These are phyloP conservation scores for Penstemon barbatus DNA, from an alignment of 257 asterid species.

Conservation along the genomic window DNA sequence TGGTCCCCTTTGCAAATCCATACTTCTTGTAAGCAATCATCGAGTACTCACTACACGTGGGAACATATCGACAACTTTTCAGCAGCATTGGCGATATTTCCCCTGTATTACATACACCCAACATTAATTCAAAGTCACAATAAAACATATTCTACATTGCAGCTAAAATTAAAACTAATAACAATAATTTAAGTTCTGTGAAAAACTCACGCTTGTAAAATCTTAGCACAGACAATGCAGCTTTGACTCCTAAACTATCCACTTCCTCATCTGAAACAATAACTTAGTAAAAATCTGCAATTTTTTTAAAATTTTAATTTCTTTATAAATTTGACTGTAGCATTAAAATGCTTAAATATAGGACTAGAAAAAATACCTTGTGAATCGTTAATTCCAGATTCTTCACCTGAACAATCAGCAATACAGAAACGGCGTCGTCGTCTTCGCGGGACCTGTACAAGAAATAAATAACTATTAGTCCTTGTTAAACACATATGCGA, in stretches of 20 bases:
- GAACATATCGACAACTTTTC: conserved; percentile 79
- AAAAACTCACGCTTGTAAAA: conserved; percentile 79
- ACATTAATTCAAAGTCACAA: conserved; percentile 10
- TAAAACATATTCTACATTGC: not conserved
- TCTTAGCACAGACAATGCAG: conserved; percentile 68
- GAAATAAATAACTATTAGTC: not conserved
- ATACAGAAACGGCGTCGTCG: conserved; percentile 30
- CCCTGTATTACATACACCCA: conserved; percentile 43
- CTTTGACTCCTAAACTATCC: conserved; percentile 62
- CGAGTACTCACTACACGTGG: conserved; percentile 93
- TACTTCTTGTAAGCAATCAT: conserved; percentile 95
- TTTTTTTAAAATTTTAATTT: no score
- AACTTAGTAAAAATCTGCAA: not conserved
- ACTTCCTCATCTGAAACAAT: conserved; percentile 58
- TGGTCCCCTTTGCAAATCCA: conserved; percentile 73
- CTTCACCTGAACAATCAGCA: conserved; percentile 40
- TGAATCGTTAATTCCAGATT: conserved; percentile 31
- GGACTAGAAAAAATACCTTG: conserved; percentile 34
- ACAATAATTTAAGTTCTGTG: not conserved
- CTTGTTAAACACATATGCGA: not conserved
- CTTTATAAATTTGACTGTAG: no score
- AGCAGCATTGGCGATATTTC: conserved; percentile 92
- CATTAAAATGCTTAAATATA: not conserved
- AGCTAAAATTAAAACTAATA: conserved; percentile 5
- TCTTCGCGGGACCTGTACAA: conserved; percentile 29